Base-by-base conservation (phyloP, 306 rosid genomes). In the Cucumis cinereus region DNA sequence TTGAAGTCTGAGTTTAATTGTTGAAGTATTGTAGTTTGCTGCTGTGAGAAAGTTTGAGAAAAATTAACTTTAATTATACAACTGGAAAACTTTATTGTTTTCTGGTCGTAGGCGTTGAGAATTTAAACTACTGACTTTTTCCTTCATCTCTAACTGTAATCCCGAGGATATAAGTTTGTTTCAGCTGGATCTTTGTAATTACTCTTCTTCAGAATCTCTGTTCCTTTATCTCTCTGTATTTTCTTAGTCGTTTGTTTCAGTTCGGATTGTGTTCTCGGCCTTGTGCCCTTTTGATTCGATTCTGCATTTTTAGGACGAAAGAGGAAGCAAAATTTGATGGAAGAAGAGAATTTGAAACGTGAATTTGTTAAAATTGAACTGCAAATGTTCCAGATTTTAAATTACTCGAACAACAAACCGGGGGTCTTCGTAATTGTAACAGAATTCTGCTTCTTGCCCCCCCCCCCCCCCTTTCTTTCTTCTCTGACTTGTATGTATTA, bases 111-210 rank as follows among this genome's bases (percentile, higher is more conserved):
- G 75, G 22, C 57, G 75, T 70, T 43, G 57, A 13, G 54, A 45
- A 45, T 70, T 70, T 70, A 24, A 45, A 45, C 75, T 45, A 14
- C 75, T 24, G 55, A 41, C 13, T 43, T 23, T 23, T 24, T 45
- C 35, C 24, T 71, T 17, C 20, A 49, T 71, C 55, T 22, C 13
- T 26, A 16, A 71, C 15, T 23, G 41, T 30, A 72, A 72, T 72
- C 40, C 20, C n/a, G 35, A 28, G n/a, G 28, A 50, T 71, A 16
- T 17, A 50, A 16, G 60, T 50, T 71, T 50, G 45, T n/a, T 72
- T 52, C 45, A 72, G 76, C 45, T 72, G 76, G 76, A 72, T 72
- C 76, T 30, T 26, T 8, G 76, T 52, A 30, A 30, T 30, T 26
- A 72, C 40, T 52, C 45, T 49, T 68, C 55, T 17, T 43, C 11